A percentile compares a stretch with the other conserved stretches of the same genome.
These are phyloP conservation scores for Pinus taeda DNA, from an alignment of 75 land plant genomes.

Conservation along the genomic window DNA sequence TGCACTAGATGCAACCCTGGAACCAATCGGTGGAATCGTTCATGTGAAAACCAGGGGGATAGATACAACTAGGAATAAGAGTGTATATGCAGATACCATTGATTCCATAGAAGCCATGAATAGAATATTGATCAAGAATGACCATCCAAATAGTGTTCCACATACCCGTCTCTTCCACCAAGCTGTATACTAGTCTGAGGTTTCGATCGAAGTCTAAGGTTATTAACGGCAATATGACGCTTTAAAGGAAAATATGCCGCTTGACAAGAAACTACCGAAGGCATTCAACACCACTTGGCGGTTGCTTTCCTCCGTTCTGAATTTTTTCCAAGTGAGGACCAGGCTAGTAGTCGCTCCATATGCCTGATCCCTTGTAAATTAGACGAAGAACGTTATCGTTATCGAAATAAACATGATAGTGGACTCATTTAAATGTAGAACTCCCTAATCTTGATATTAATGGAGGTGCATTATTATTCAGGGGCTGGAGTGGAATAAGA, in stretches of 20 bases:
- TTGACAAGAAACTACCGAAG: conserved; percentile 30
- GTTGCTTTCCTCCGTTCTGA: conserved; percentile 34
- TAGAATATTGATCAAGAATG: conserved; percentile 20
- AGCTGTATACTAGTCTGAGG: conserved; percentile 49
- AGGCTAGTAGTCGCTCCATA: conserved; percentile 18
- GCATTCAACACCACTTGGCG: conserved; percentile 33
- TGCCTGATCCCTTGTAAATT: not conserved
- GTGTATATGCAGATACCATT: conserved; percentile 38
- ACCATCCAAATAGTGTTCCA: conserved; percentile 53
- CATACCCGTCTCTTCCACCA: conserved; percentile 6
- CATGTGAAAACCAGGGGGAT: conserved; percentile 38
- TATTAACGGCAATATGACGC: conserved; percentile 38
- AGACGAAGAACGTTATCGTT: not conserved
- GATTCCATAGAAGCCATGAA: conserved; percentile 54
- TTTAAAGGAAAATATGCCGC: conserved; percentile 26
- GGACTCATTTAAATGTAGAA: not conserved
- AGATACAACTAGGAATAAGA: conserved; percentile 25
- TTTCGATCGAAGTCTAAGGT: conserved; percentile 57
- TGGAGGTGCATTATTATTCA: not conserved
- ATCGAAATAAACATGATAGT: not conserved
- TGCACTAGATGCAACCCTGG: conserved; percentile 24
- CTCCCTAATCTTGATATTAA: not conserved
- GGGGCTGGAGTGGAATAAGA: conserved; percentile 16
- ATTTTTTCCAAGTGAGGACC: conserved; percentile 12
- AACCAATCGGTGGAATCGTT: conserved; percentile 25